Percentiles rank a stretch among this genome's conserved stretches.
Evolutionary conservation across 306 rosid species (phyloP).

Genomic region (Citrullus amarus): DNA sequence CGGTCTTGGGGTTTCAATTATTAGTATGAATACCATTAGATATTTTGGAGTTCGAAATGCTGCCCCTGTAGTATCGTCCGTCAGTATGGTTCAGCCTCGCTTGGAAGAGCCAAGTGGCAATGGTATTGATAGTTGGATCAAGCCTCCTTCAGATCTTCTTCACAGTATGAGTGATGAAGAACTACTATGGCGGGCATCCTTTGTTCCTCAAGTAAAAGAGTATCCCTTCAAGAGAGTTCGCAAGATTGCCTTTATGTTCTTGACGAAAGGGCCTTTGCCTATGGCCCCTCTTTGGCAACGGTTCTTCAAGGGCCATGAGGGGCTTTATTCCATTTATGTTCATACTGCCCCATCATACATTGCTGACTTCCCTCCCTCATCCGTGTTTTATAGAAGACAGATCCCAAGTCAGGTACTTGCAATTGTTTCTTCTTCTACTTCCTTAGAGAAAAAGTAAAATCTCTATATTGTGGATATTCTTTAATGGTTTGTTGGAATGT

Average conservation of each 20-base stretch:
- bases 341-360: constrained; percentile 73
- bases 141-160: constrained; percentile 49
- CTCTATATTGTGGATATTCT: neutral
- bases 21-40: constrained; percentile 62
- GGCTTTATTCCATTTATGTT: constrained; percentile 59
- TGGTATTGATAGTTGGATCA: constrained; percentile 50
- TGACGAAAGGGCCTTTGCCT: constrained; percentile 93
- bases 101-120: constrained; percentile 30
- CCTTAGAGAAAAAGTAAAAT: neutral
- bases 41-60: constrained; percentile 45
- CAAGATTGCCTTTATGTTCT: constrained; percentile 96
- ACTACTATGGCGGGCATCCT: constrained; percentile 77
- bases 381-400: constrained; percentile 64
- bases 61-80: constrained; percentile 29
- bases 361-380: constrained; percentile 42
- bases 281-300: constrained; percentile 90
- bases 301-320: constrained; percentile 57
- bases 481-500: neutral
- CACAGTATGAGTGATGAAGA: constrained; percentile 75
- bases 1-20: constrained; percentile 59
- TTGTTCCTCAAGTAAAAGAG: constrained; percentile 38
- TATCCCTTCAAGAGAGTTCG: constrained; percentile 71
- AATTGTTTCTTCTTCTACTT: neutral
- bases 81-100: constrained; percentile 31
- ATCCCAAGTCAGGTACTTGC: constrained; percentile 87